Percentiles rank a stretch among this genome's conserved stretches.
phyloP scores from a whole-genome alignment of 2,329 filamentous ascomycete species.

The Aspergillus phoenicis region DNA sequence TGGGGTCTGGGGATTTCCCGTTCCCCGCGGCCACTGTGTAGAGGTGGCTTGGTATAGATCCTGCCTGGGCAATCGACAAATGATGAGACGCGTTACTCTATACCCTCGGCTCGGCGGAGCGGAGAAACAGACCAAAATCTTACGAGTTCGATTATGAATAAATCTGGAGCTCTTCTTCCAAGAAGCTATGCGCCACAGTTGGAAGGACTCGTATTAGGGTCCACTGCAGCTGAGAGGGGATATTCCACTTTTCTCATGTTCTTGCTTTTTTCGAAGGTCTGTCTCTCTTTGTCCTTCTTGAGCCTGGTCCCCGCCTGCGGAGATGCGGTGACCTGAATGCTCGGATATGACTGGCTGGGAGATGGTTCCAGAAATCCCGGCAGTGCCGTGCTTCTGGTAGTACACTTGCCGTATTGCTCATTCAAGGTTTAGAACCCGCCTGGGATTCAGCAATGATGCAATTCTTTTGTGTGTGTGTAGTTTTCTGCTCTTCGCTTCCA shows the following conservation, averaged over 20 bases:
- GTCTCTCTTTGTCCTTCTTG: not conserved
- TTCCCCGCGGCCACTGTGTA: not conserved
- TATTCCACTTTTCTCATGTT: not conserved
- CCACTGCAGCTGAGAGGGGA: not conserved
- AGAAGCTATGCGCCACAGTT: not conserved
- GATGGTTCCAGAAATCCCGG: constrained; percentile 4
- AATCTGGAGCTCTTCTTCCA: not conserved
- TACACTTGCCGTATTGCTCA: not conserved
- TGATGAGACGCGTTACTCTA: not conserved
- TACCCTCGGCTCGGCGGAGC: constrained; percentile 24
- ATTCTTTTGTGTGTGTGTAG: not conserved
- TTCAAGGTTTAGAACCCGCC: constrained; percentile 6
- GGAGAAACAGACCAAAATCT: constrained; percentile 11
- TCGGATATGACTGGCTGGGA: constrained; percentile 1
- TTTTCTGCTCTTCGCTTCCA: not conserved
- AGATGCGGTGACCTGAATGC: not conserved
- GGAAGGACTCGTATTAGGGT: not conserved
- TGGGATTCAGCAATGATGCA: constrained; percentile 2
- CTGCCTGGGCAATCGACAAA: not conserved
- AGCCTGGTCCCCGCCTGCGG: not conserved
- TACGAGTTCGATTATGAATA: not conserved
- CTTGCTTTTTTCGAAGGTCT: not conserved
- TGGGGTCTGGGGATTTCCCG: not conserved
- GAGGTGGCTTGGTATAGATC: not conserved
- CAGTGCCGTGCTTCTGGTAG: not conserved